Base-by-base conservation (phyloP, 2,329 filamentous ascomycete genomes). In the Colletotrichum tofieldiae region DNA sequence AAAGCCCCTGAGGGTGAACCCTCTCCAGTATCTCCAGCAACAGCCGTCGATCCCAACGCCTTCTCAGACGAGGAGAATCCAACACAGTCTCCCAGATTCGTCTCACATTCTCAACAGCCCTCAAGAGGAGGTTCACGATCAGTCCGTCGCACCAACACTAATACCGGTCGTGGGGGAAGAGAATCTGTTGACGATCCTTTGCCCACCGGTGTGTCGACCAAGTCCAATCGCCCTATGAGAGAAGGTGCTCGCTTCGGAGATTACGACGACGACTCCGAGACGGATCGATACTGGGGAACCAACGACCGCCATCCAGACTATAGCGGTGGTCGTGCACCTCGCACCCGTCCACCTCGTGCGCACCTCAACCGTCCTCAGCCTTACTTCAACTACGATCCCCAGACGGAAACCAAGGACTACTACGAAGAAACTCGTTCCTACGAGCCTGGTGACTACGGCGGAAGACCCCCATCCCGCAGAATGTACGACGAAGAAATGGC, bases 401-500 rank as follows among this genome's bases (percentile, higher is more conserved):
- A 49, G 16, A 67, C 67, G n/a, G 64, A 65, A 5, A 23, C 51
- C 49, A 73, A 74, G 43, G 67, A 73, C 2, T 60, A 67, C 8
- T 71, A 65, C 71, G 73, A 74, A 23, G 73, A 74, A 43, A 67
- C 64, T 5, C 62, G 65, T 23, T 68, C 68, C 2, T 69, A 72
- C 54, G 65, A 72, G 29, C 45, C 59, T 14, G 70, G 70, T 23
- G 70, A 72, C 39, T 72, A 72, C 64, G 56, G 54, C 9, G 70
- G 61, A 7, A 61, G 67, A 26, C 67, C 73, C 9, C 64, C 63
- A 1, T 74, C 73, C 7, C 71, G 71, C 43, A 66, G 73, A 37
- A 71, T 51, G 43, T 71, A 71, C 62, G 73, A 75, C 41, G 73
- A 75, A 41, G 72, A 74, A 43, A 66, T 73, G 72, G 70, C 51